Conservation (phyloP, 345 rosid species). For the Conringia planisiliqua region DNA sequence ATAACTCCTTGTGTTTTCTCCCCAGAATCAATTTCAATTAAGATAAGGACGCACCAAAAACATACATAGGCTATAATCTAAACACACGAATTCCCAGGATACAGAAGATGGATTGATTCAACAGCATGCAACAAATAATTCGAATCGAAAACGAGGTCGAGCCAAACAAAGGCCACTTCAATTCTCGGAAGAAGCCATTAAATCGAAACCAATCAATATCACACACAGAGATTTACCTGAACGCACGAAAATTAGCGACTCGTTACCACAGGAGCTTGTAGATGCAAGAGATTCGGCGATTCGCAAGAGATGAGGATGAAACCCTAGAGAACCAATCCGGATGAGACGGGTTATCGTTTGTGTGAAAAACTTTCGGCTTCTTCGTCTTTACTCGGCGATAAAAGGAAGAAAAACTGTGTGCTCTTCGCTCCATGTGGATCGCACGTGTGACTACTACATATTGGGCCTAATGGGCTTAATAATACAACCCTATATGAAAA, state of each 20-base stretch:
- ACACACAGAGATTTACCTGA: slow-evolving; percentile 15
- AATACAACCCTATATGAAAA: background rate
- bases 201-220: background rate
- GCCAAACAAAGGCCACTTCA: background rate
- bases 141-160: background rate
- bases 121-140: background rate
- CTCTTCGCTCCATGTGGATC: background rate
- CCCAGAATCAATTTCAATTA: background rate
- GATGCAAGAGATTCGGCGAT: slow-evolving; percentile 10
- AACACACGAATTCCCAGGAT: background rate
- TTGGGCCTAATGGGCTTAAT: slow-evolving; percentile 20
- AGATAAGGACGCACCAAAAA: background rate
- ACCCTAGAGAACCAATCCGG: slow-evolving; percentile 22
- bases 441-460: background rate
- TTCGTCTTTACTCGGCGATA: slow-evolving; percentile 2
- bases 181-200: background rate
- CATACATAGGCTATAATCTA: background rate
- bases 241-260: background rate
- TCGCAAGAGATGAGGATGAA: slow-evolving; percentile 1
- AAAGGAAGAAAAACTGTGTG: background rate
- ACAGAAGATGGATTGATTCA: background rate
- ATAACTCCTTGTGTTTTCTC: background rate
- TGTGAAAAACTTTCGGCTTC: background rate
- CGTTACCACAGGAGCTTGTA: background rate
- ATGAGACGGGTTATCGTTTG: slow-evolving; percentile 23